Evolutionary conservation across 768 basidiomycete species (phyloP).

Genomic region (Rhodosporidiobolus sp.): DNA sequence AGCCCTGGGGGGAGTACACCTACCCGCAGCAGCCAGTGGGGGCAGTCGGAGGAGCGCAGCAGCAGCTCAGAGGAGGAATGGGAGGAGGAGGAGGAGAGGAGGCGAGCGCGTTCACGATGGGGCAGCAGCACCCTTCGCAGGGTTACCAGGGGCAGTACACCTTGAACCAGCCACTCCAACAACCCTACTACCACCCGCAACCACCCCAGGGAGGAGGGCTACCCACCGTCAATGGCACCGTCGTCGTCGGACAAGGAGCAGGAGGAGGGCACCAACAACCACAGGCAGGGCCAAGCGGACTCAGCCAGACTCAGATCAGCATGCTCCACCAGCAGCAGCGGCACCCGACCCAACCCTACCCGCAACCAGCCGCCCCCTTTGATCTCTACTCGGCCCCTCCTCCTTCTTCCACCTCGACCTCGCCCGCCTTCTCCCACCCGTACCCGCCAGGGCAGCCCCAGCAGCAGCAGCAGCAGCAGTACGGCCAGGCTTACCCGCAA

Average conservation of each 20-base stretch:
- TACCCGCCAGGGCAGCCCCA: too few relatives aligned
- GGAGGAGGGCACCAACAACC: too few relatives aligned
- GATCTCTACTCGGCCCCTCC: neutral
- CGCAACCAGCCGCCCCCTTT: neutral
- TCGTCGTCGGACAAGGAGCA: neutral
- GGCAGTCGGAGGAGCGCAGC: neutral
- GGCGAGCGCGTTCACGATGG: neutral
- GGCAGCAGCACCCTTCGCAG: neutral
- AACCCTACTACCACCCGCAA: neutral
- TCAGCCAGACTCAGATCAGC: neutral
- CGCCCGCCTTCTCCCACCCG: neutral
- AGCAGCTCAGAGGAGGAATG: too few relatives aligned
- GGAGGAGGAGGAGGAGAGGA: neutral
- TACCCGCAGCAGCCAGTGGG: neutral
- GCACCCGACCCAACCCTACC: neutral
- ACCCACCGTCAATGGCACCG: too few relatives aligned
- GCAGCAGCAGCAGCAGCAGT: too few relatives aligned
- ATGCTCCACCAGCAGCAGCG: neutral
- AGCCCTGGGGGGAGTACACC: neutral
- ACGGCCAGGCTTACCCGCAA: too few relatives aligned
- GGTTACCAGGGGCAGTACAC: too few relatives aligned
- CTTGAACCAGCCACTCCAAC: neutral
- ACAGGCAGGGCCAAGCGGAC: neutral
- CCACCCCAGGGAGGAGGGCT: neutral
- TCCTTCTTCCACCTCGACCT: too few relatives aligned